A percentile compares a stretch with the other conserved stretches of the same genome.
These are phyloP conservation scores for Carallia pectinifolia DNA, from an alignment of 345 rosid genomes.

Conservation along the genomic window DNA sequence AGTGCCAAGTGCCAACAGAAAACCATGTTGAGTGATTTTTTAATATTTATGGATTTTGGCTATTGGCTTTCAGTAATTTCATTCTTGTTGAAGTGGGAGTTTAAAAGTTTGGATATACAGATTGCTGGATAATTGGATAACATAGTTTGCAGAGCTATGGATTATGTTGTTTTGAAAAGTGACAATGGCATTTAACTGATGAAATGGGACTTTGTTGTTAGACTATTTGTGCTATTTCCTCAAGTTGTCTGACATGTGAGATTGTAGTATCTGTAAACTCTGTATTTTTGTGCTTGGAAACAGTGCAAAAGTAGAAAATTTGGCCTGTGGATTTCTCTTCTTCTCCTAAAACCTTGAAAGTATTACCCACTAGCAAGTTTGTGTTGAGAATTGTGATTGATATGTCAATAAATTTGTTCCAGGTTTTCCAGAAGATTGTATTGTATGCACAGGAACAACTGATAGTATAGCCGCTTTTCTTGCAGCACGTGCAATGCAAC, in stretches of 20 bases:
- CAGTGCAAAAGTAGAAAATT: not conserved
- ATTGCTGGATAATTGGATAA: not conserved
- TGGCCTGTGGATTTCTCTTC: not conserved
- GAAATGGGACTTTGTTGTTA: not conserved
- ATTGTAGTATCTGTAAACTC: not conserved
- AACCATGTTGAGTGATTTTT: too few relatives aligned
- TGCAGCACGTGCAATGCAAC: slow-evolving; percentile 77
- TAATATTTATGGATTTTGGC: too few relatives aligned
- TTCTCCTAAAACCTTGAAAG: not conserved
- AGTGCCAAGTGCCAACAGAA: not conserved
- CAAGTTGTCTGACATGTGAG: not conserved
- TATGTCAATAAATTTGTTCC: slow-evolving; percentile 20
- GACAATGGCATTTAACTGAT: not conserved
- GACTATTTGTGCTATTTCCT: not conserved
- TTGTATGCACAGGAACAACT: slow-evolving; percentile 83
- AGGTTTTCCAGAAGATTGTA: slow-evolving; percentile 77
- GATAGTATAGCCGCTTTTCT: slow-evolving; percentile 97
- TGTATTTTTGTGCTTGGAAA: not conserved
- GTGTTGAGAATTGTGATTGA: slow-evolving; percentile 5
- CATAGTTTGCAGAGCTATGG: not conserved
- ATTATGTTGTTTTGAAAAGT: not conserved
- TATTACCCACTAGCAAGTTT: not conserved
- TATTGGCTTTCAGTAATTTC: too few relatives aligned
- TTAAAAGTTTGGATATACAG: not conserved
- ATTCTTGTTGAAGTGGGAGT: too few relatives aligned